Base-by-base conservation (phyloP, 495 filamentous ascomycete species). In the Thozetella sp. region DNA sequence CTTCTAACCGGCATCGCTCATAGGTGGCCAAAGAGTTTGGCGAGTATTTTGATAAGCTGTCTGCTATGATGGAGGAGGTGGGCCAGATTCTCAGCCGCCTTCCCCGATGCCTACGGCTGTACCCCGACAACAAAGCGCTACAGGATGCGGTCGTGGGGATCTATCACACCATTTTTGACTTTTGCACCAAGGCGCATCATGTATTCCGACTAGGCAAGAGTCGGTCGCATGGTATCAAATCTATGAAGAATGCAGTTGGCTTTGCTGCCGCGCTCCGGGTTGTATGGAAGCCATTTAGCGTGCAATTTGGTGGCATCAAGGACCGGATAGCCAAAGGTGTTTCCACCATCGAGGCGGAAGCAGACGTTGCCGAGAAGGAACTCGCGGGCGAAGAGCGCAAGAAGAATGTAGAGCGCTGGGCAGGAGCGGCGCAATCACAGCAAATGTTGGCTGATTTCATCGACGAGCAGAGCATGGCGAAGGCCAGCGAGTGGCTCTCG, bases 1-100 rank as follows among this genome's bases (percentile, higher is more conserved):
- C 30, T 37, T 17, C 30, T 17, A 37, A 37, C 30, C 17, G 30
- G 17, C 30, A 6, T 6, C 6, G 30, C 6, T 17, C 9, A 37
- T 37, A 56, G 15, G 23, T 61, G 20, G 59, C 59, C 43, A 20
- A 37, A 17, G 59, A 61, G 30, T 61, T 61, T 30, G 59, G 59
- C 15, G 59, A 61, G n/a, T 61, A 61, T 46, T 61, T 61, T 46
- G 55, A 57, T 22, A 61, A 61, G 54, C 26, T 61, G 3, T 46
- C 46, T n/a, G 46, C 12, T 22, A 61, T 61, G 59, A 27, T 61
- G 10, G 54, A 52, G 26, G 50, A 61, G 15, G 53, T 61, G 13
- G 59, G 59, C 22, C 30, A 12, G 4, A 27, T 61, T 22, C 54
- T 61, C 15, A 46, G 43, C 30, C 59, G 59, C 0, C 23, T 61